These are phyloP conservation scores for Colletotrichum camelliae DNA, from an alignment of 2,329 filamentous ascomycete genomes.

Conservation along the genomic window DNA sequence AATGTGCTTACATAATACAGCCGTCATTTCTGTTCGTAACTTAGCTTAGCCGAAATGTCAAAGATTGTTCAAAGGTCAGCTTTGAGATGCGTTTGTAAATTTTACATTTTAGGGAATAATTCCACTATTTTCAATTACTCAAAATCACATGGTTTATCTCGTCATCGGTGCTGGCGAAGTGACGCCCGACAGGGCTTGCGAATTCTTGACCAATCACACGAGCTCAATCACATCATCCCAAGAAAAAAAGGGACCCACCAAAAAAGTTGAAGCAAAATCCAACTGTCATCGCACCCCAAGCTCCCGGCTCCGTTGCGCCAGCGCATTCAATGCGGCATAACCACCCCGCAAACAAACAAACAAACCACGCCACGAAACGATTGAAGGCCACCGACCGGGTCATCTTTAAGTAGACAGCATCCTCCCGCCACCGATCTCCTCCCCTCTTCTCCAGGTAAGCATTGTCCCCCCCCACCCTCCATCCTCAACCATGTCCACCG, in stretches of 20 bases:
- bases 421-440: neutral
- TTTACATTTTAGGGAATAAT: neutral
- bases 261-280: conserved; percentile 9
- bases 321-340: neutral
- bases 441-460: neutral
- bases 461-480: neutral
- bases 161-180: conserved; percentile 1
- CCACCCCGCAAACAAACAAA: neutral
- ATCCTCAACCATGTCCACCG: neutral
- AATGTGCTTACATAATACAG: too few species aligned
- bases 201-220: neutral
- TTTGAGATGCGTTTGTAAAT: neutral
- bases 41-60: neutral
- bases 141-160: neutral
- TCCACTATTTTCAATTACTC: neutral
- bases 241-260: conserved; percentile 2
- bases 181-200: neutral
- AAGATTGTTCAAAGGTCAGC: neutral
- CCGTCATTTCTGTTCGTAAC: too few species aligned
- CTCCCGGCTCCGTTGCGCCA: neutral
- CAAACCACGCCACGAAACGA: neutral
- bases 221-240: conserved; percentile 1
- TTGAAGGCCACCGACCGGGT: neutral
- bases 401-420: neutral
- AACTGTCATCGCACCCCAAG: neutral